phyloP scores from a whole-genome alignment of 345 rosid genomes.

The Lepidium sativum region DNA sequence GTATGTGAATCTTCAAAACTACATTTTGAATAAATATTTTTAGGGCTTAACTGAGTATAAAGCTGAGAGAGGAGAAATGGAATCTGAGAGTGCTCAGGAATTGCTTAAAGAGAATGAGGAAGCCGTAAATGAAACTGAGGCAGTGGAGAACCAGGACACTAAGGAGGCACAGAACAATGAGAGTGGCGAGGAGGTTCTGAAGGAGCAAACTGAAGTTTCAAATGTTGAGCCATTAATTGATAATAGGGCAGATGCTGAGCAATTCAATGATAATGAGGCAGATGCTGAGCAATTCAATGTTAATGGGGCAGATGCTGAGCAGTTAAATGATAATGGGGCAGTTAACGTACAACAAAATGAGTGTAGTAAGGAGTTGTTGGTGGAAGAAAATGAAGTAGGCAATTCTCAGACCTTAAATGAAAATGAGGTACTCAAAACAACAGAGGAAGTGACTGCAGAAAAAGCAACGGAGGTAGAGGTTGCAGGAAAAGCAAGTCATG shows the following conservation, averaged over 20 bases:
- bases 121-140: not conserved
- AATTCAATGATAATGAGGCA: too few species aligned
- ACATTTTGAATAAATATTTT: not conserved
- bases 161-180: not conserved
- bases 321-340: too few species aligned
- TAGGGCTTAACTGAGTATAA: conserved; percentile 13
- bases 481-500: too few species aligned
- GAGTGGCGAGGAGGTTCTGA: not conserved
- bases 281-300: too few species aligned
- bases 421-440: too few species aligned
- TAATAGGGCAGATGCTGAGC: not conserved
- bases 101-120: not conserved
- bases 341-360: not conserved
- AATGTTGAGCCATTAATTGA: not conserved
- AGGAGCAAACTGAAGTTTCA: not conserved
- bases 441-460: too few species aligned
- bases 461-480: too few species aligned
- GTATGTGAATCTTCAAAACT: not conserved
- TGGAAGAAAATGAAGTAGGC: too few species aligned
- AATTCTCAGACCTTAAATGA: not conserved
- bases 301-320: too few species aligned
- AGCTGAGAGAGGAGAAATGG: not conserved
- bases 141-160: not conserved
- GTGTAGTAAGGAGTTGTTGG: too few species aligned
- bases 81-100: not conserved